Conservation (phyloP, 2,329 filamentous ascomycete genomes). For the Ophiocordyceps unilateralis region DNA sequence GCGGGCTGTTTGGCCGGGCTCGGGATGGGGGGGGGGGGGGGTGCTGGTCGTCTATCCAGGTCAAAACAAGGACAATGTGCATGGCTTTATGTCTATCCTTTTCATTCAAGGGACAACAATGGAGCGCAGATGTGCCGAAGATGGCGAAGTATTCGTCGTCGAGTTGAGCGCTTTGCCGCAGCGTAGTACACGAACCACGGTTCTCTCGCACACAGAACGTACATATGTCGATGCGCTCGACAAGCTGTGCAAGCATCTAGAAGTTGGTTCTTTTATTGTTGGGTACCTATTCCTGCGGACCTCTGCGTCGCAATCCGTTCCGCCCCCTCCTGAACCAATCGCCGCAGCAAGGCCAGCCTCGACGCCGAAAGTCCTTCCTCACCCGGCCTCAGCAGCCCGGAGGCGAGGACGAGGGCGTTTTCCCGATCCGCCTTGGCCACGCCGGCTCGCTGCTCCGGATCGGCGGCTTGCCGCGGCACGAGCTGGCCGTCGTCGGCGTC, state of each 20-base stretch:
- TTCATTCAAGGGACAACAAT: no score
- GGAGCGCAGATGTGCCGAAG: no score
- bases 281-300: background rate
- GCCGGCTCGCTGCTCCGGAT: slow-evolving; percentile 23
- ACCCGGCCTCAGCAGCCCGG: slow-evolving; percentile 31
- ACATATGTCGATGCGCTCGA: no score
- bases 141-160: no score
- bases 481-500: slow-evolving; percentile 18
- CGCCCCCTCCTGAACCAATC: slow-evolving; percentile 32
- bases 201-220: no score
- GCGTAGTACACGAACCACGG: no score
- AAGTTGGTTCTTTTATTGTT: background rate
- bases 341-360: slow-evolving; percentile 24
- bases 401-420: slow-evolving; percentile 41
- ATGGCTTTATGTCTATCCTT: no score
- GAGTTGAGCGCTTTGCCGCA: no score
- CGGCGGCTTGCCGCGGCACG: slow-evolving; percentile 29
- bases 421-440: slow-evolving; percentile 38
- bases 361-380: slow-evolving; percentile 21
- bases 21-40: background rate
- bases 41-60: background rate
- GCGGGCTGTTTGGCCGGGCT: background rate
- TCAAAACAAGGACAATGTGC: no score
- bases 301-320: slow-evolving; percentile 18
- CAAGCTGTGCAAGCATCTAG: background rate